These are phyloP conservation scores for Whalleya microplaca DNA, from an alignment of 2,329 filamentous ascomycete species.

Conservation along the genomic window DNA sequence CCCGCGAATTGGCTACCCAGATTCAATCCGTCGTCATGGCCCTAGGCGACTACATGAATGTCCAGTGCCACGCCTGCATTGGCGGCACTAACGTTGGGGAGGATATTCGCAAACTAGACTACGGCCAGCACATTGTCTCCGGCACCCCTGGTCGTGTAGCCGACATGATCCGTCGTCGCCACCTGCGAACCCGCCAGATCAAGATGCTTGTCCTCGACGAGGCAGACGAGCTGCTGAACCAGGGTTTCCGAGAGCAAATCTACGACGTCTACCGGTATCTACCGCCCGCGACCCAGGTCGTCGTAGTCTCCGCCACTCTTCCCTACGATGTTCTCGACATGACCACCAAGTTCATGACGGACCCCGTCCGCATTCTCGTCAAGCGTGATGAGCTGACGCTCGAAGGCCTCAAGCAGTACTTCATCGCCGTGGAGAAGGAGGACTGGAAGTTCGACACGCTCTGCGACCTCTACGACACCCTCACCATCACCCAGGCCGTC, in stretches of 20 bases:
- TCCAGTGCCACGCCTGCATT: conserved; percentile 98
- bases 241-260: conserved; percentile 97
- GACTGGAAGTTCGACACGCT: conserved; percentile 99
- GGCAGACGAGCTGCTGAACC: conserved; percentile 74
- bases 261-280: conserved; percentile 99
- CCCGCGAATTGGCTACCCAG: conserved; percentile 94
- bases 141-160: conserved; percentile 93
- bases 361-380: conserved; percentile 93
- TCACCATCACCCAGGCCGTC: conserved; percentile 98
- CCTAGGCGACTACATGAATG: conserved; percentile 99
- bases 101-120: conserved; percentile 96
- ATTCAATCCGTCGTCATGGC: conserved; percentile 99
- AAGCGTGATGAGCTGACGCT: conserved; percentile 99
- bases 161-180: conserved; percentile 64
- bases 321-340: conserved; percentile 98
- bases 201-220: conserved; percentile 67
- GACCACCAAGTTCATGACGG: conserved; percentile 99
- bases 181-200: conserved; percentile 63
- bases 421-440: conserved; percentile 98
- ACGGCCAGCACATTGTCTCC: conserved; percentile 96
- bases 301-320: conserved; percentile 93
- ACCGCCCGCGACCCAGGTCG: conserved; percentile 95
- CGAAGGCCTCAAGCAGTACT: conserved; percentile 98
- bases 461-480: conserved; percentile 96
- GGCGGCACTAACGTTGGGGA: conserved; percentile 97